Evolutionary conservation across 2,329 filamentous ascomycete genomes (phyloP).

Genomic region (Orbilia oligospora): DNA sequence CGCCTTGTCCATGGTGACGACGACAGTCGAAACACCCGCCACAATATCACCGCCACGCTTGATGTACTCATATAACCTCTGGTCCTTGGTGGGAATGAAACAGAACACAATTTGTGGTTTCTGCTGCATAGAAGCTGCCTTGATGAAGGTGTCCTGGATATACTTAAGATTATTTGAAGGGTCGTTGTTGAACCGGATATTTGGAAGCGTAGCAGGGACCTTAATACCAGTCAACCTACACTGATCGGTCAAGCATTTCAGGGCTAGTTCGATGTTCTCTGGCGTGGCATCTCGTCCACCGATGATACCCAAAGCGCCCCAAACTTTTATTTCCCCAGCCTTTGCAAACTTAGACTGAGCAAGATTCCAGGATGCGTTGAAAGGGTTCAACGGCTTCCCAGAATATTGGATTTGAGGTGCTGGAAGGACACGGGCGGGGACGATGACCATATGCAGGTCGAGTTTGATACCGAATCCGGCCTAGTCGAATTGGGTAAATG

Average conservation of each 20-base stretch:
- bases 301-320: conserved; percentile 66
- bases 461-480: conserved; percentile 76
- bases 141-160: conserved; percentile 40
- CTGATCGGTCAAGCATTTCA: conserved; percentile 39
- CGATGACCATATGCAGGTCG: conserved; percentile 76
- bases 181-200: conserved; percentile 22
- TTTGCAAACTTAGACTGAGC: conserved; percentile 72
- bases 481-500: conserved; percentile 64
- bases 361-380: conserved; percentile 80
- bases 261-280: conserved; percentile 23
- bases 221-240: conserved; percentile 43
- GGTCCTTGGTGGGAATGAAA: conserved; percentile 72
- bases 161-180: conserved; percentile 20
- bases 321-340: conserved; percentile 70
- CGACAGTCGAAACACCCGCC: conserved; percentile 77
- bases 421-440: conserved; percentile 78
- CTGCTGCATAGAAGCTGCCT: conserved; percentile 15
- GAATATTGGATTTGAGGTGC: conserved; percentile 76
- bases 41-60: conserved; percentile 78
- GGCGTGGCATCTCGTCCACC: conserved; percentile 44
- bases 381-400: conserved; percentile 65
- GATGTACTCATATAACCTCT: conserved; percentile 75
- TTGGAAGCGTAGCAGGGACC: conserved; percentile 36
- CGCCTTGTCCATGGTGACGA: conserved; percentile 64
- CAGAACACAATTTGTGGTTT: conserved; percentile 71